Conservation (phyloP, 2,329 filamentous ascomycete species). For the Fusarium duplospermum region DNA sequence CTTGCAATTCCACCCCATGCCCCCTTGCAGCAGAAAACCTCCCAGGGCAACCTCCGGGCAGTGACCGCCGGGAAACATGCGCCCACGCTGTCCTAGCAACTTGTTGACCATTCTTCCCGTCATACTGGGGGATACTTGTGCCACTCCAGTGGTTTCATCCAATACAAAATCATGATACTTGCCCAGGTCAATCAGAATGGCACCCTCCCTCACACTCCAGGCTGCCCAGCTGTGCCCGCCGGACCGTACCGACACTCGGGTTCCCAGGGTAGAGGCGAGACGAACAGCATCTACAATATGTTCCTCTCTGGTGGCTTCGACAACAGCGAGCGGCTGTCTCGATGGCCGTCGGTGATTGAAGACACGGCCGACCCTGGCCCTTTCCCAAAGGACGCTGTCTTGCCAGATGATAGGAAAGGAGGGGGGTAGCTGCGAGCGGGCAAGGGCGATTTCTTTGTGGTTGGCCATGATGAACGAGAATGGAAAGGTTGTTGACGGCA, state of each 20-base stretch:
- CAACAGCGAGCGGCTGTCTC: slow-evolving; percentile 55
- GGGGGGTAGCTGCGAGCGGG: slow-evolving; percentile 16
- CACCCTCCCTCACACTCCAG: slow-evolving; percentile 61
- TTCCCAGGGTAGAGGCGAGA: slow-evolving; percentile 47
- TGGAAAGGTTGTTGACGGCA: background rate
- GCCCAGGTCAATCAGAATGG: slow-evolving; percentile 55
- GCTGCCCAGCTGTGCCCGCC: slow-evolving; percentile 63
- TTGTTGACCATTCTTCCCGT: slow-evolving; percentile 58
- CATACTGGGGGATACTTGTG: slow-evolving; percentile 58
- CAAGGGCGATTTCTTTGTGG: slow-evolving; percentile 4
- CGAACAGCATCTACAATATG: slow-evolving; percentile 54
- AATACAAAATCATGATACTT: slow-evolving; percentile 50
- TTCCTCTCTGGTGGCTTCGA: slow-evolving; percentile 50
- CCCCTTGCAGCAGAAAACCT: slow-evolving; percentile 66
- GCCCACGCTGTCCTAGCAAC: slow-evolving; percentile 50
- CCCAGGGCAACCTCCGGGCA: slow-evolving; percentile 69
- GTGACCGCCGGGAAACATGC: slow-evolving; percentile 65
- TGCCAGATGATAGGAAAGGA: slow-evolving; percentile 40
- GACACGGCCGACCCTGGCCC: slow-evolving; percentile 51
- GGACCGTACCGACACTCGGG: slow-evolving; percentile 58
- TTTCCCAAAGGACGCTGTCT: slow-evolving; percentile 37
- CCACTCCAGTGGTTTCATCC: slow-evolving; percentile 52
- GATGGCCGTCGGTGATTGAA: slow-evolving; percentile 56
- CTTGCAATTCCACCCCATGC: slow-evolving; percentile 69
- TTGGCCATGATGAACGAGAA: slow-evolving; percentile 5